Conservation (phyloP, 148 eudicot genomes). For the Diospyros kaki region DNA sequence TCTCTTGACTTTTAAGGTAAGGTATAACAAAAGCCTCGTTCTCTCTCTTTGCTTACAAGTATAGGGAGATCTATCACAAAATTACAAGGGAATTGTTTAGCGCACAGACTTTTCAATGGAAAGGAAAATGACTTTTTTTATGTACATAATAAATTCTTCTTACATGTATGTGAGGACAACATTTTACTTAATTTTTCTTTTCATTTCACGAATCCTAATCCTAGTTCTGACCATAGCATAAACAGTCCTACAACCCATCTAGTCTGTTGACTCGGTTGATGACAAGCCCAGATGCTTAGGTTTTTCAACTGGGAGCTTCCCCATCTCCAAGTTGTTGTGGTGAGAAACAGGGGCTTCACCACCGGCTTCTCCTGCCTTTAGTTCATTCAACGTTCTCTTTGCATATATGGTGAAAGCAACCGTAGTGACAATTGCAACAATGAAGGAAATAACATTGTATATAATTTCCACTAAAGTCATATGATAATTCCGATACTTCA, state of each 20-base stretch:
- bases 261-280: constrained; percentile 5
- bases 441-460: constrained; percentile 75
- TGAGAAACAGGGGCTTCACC: constrained; percentile 27
- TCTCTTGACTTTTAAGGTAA: background rate
- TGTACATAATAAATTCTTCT: constrained; percentile 32
- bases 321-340: constrained; percentile 45
- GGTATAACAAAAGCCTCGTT: background rate
- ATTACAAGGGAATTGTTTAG: too few species aligned
- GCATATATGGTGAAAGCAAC: constrained; percentile 78
- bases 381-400: constrained; percentile 64
- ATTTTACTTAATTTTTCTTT: too few species aligned
- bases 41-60: background rate
- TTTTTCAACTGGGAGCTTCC: constrained; percentile 60
- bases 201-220: too few species aligned
- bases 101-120: too few species aligned
- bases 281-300: constrained; percentile 28
- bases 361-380: constrained; percentile 39
- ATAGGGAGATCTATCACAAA: background rate
- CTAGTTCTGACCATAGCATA: too few species aligned
- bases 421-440: constrained; percentile 52
- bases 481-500: constrained; percentile 75
- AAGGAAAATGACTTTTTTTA: background rate
- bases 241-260: too few species aligned
- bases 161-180: constrained; percentile 9
- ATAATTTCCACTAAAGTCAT: constrained; percentile 76